A percentile compares a stretch with the other conserved stretches of the same genome.
Evolutionary conservation across 1,284 basidiomycete genomes (phyloP).

Genomic region (Fomitopsis betulina): DNA sequence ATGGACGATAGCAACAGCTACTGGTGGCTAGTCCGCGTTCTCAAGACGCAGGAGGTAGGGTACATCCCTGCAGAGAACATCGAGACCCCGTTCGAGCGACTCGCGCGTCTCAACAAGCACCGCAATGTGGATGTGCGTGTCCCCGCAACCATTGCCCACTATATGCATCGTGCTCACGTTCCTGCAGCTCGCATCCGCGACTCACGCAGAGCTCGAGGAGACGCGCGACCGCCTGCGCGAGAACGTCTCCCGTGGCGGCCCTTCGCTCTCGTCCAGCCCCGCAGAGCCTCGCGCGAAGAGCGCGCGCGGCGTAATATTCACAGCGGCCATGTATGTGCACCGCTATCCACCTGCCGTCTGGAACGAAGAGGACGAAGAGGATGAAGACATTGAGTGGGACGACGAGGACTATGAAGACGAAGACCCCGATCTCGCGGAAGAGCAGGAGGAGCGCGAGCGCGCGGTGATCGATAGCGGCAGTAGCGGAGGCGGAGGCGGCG

Average conservation of each 20-base stretch:
- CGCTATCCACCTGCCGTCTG: constrained; percentile 78
- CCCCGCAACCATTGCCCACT: not conserved
- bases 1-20: constrained; percentile 97
- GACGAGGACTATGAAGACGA: constrained; percentile 71
- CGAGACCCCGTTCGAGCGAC: constrained; percentile 95
- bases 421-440: constrained; percentile 56
- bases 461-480: constrained; percentile 5
- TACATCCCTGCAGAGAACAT: constrained; percentile 99
- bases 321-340: constrained; percentile 51
- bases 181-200: constrained; percentile 66
- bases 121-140: constrained; percentile 91
- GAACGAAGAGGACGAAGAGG: constrained; percentile 78
- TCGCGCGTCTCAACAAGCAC: constrained; percentile 96
- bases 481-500: constrained; percentile 2
- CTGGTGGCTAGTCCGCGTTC: constrained; percentile 96
- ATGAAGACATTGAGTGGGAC: constrained; percentile 71
- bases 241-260: constrained; percentile 40
- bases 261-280: constrained; percentile 42
- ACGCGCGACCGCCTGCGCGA: constrained; percentile 47
- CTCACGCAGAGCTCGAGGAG: constrained; percentile 56
- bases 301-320: constrained; percentile 52
- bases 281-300: constrained; percentile 22
- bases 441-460: constrained; percentile 31
- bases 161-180: not conserved
- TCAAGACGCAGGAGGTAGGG: constrained; percentile 98